These are phyloP conservation scores for Tulasnella sp. DNA, from an alignment of 768 basidiomycete genomes.

Conservation along the genomic window DNA sequence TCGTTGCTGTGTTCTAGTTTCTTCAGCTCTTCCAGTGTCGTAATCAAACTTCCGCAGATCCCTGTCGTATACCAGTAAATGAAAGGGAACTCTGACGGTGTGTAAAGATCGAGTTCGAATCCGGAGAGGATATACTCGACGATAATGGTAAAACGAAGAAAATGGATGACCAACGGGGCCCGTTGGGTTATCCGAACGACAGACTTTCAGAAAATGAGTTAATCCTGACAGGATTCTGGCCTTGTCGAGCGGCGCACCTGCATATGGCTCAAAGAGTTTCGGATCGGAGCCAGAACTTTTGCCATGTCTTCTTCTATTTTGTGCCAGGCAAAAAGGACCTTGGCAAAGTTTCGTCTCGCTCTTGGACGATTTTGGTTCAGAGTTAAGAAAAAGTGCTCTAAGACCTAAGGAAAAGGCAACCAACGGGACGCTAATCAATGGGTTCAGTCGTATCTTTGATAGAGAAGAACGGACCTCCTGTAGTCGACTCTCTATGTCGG, in stretches of 20 bases:
- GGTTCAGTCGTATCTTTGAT: too few species aligned
- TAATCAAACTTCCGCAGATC: too few species aligned
- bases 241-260: background rate
- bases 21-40: too few species aligned
- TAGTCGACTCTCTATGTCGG: background rate
- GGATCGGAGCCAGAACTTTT: background rate
- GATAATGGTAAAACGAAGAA: slow-evolving; percentile 48
- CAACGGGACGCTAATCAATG: background rate
- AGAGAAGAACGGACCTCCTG: background rate
- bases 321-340: slow-evolving; percentile 12
- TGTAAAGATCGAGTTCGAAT: slow-evolving; percentile 64
- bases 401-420: background rate
- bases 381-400: slow-evolving; percentile 3
- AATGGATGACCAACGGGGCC: slow-evolving; percentile 37
- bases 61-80: slow-evolving; percentile 54
- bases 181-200: slow-evolving; percentile 28
- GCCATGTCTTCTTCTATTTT: slow-evolving; percentile 7
- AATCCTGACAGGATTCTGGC: background rate
- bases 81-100: slow-evolving; percentile 51
- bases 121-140: slow-evolving; percentile 63
- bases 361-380: slow-evolving; percentile 11
- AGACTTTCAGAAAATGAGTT: background rate
- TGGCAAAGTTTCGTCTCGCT: slow-evolving; percentile 5
- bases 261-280: background rate
- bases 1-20: too few species aligned